Evolutionary conservation across 2,329 filamentous ascomycete species (phyloP).

Genomic region (Bisporella sp.): DNA sequence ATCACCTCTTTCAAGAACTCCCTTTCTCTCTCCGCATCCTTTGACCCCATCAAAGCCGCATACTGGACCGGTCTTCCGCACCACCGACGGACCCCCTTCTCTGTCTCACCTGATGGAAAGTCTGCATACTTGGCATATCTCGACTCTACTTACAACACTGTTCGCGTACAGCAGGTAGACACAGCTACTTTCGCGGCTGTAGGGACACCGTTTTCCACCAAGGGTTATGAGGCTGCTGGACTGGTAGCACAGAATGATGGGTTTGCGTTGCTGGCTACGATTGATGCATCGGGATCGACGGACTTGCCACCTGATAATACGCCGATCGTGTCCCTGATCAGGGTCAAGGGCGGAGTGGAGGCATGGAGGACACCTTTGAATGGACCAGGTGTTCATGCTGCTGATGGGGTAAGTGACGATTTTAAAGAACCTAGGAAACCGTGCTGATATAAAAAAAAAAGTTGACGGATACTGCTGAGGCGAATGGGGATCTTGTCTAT

Average conservation of each 20-base stretch:
- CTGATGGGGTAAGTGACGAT: constrained; percentile 14
- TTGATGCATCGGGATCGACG: constrained; percentile 44
- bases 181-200: constrained; percentile 46
- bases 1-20: constrained; percentile 32
- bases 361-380: constrained; percentile 53
- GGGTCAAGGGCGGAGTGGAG: constrained; percentile 47
- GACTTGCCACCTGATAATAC: constrained; percentile 40
- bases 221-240: constrained; percentile 52
- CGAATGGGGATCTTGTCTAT: constrained; percentile 57
- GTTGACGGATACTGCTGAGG: constrained; percentile 45
- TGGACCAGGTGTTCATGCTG: constrained; percentile 44
- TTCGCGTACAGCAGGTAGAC: constrained; percentile 51
- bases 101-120: constrained; percentile 53
- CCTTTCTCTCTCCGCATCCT: constrained; percentile 41
- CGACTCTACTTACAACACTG: constrained; percentile 45
- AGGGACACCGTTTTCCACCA: constrained; percentile 43
- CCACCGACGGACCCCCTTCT: constrained; percentile 55
- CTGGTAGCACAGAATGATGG: constrained; percentile 56
- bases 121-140: constrained; percentile 55
- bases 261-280: constrained; percentile 49
- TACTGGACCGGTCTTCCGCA: constrained; percentile 57
- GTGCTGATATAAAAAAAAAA: constrained; percentile 12
- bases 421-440: no score
- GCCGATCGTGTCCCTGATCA: constrained; percentile 51
- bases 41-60: constrained; percentile 50